Conservation (phyloP, 2,329 filamentous ascomycete genomes). For the Calonectria pauciramosa region DNA sequence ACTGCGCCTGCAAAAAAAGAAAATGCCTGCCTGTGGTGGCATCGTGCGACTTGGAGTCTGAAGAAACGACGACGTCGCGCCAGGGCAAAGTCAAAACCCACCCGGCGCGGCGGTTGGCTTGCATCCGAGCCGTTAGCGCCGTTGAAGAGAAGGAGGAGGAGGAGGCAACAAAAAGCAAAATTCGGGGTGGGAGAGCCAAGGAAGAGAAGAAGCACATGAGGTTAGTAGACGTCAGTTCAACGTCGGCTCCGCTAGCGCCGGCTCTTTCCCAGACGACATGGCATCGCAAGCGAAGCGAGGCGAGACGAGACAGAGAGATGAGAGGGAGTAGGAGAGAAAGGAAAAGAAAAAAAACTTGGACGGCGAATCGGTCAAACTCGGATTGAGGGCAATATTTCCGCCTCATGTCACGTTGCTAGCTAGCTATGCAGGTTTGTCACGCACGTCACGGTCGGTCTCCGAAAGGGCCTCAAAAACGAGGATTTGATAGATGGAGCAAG, state of each 20-base stretch:
- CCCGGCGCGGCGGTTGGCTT: constrained; percentile 25
- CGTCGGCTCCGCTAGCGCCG: constrained; percentile 37
- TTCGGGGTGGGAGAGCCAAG: neutral
- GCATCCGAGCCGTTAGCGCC: constrained; percentile 31
- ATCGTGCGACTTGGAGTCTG: neutral
- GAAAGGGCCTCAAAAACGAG: neutral
- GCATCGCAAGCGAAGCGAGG: constrained; percentile 7
- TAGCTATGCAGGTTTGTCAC: neutral
- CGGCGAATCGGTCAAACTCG: neutral
- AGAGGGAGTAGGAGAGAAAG: too few species aligned
- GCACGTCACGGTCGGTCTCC: neutral
- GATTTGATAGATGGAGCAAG: neutral
- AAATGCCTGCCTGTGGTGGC: neutral
- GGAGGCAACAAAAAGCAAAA: constrained; percentile 22
- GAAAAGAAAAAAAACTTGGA: neutral
- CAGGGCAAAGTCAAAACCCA: neutral
- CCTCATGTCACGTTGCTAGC: neutral
- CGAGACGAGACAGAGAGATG: neutral
- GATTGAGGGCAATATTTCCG: neutral
- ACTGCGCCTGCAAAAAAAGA: neutral
- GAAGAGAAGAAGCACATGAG: neutral
- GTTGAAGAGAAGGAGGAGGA: constrained; percentile 17
- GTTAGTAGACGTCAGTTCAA: neutral
- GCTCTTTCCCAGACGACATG: constrained; percentile 12
- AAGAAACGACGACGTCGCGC: neutral